Percentiles rank a stretch among this genome's conserved stretches.
phyloP scores from a whole-genome alignment of 1,284 basidiomycete genomes.

The Sanguinoderma infundibulare region DNA sequence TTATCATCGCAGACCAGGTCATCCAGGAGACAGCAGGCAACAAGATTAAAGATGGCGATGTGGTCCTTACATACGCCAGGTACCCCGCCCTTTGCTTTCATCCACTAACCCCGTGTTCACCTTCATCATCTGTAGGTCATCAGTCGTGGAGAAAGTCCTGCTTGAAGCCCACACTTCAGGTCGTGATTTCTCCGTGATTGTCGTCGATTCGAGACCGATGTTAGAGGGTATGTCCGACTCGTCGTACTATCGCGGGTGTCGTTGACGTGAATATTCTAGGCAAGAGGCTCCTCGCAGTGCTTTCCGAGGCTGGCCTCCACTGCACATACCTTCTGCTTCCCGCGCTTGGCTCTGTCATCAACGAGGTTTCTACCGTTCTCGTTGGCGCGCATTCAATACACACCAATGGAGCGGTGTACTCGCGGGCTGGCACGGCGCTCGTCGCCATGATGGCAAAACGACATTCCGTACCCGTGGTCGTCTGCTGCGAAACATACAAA shows the following conservation, averaged over 20 bases:
- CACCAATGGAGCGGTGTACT: conserved; percentile 94
- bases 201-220: conserved; percentile 94
- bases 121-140: conserved; percentile 64
- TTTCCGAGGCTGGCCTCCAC: conserved; percentile 78
- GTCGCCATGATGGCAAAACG: conserved; percentile 96
- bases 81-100: conserved; percentile 37
- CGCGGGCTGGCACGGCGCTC: conserved; percentile 93
- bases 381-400: conserved; percentile 94
- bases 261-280: conserved; percentile 48
- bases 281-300: conserved; percentile 75
- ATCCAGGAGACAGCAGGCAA: conserved; percentile 88
- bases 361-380: conserved; percentile 82
- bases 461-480: conserved; percentile 90
- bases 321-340: conserved; percentile 94
- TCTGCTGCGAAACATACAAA: conserved; percentile 99
- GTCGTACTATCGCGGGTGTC: conserved; percentile 1
- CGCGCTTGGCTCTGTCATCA: conserved; percentile 85
- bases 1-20: conserved; percentile 92
- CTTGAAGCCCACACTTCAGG: conserved; percentile 78
- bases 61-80: conserved; percentile 93
- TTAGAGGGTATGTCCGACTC: conserved; percentile 73
- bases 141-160: conserved; percentile 91
- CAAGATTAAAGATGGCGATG: conserved; percentile 95
- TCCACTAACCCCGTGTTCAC: conserved; percentile 9
- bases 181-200: conserved; percentile 86